Evolutionary conservation across 352 stramenopile genomes (phyloP).

Genomic region (Phytopythium montanum): DNA sequence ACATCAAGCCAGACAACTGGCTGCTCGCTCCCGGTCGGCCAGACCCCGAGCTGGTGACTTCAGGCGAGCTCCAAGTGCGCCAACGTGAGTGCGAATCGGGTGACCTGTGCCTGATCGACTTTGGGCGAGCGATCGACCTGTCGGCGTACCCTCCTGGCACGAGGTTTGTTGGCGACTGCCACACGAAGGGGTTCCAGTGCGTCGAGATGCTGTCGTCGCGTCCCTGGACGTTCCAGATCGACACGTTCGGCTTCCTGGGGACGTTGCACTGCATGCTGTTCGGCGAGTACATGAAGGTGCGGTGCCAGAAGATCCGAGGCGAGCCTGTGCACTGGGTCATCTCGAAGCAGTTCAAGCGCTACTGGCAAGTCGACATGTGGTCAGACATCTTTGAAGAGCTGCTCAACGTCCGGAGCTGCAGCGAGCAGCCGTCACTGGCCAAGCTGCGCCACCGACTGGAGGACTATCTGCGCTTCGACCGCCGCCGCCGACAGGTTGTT

Average conservation of each 20-base stretch:
- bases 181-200: slow-evolving; percentile 82
- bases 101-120: slow-evolving; percentile 78
- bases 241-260: slow-evolving; percentile 77
- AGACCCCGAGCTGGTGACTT: slow-evolving; percentile 10
- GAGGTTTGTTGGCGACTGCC: slow-evolving; percentile 69
- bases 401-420: slow-evolving; percentile 69
- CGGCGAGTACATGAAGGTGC: slow-evolving; percentile 81
- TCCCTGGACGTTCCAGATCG: slow-evolving; percentile 82
- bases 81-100: slow-evolving; percentile 27
- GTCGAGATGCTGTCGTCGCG: slow-evolving; percentile 76
- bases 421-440: slow-evolving; percentile 54
- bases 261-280: slow-evolving; percentile 84
- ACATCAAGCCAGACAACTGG: slow-evolving; percentile 89
- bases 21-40: slow-evolving; percentile 38
- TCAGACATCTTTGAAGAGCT: slow-evolving; percentile 60
- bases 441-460: slow-evolving; percentile 43
- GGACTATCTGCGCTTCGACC: slow-evolving; percentile 42
- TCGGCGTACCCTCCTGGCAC: slow-evolving; percentile 47
- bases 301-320: slow-evolving; percentile 18
- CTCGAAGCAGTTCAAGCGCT: slow-evolving; percentile 64
- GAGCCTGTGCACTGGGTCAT: slow-evolving; percentile 36
- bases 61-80: not conserved
- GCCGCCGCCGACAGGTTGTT: slow-evolving; percentile 40
- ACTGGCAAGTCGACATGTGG: slow-evolving; percentile 80
- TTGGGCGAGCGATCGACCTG: slow-evolving; percentile 79